These are phyloP conservation scores for Volvariella volvacea DNA, from an alignment of 1,284 basidiomycete genomes.

Conservation along the genomic window DNA sequence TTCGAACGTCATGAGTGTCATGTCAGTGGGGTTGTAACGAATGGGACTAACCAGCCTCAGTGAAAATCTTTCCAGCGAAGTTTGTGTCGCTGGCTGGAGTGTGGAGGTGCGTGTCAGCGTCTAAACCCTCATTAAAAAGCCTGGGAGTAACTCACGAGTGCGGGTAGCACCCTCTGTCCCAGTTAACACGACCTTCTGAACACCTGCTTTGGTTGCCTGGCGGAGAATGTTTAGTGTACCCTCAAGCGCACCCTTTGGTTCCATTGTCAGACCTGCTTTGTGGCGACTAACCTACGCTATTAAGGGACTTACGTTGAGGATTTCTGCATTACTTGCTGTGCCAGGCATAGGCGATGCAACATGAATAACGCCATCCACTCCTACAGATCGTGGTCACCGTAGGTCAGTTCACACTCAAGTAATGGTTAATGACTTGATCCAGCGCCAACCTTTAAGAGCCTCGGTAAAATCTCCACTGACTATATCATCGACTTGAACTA, in stretches of 20 bases:
- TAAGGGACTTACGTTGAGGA: background rate
- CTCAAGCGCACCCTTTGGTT: conserved; percentile 10
- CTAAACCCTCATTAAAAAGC: too few species aligned
- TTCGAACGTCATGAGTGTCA: background rate
- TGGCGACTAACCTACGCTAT: background rate
- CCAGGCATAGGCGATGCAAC: conserved; percentile 8
- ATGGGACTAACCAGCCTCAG: background rate
- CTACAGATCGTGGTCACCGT: too few species aligned
- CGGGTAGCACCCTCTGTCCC: conserved; percentile 11
- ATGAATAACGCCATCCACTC: conserved; percentile 9
- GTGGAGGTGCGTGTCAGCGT: too few species aligned
- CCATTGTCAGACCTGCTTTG: too few species aligned
- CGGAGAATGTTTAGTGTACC: conserved; percentile 16
- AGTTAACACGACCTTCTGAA: conserved; percentile 17
- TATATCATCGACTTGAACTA: too few species aligned
- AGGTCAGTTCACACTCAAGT: too few species aligned
- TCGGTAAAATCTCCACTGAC: background rate
- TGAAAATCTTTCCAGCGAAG: too few species aligned
- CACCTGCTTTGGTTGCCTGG: conserved; percentile 15
- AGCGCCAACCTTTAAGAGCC: background rate
- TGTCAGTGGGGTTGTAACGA: background rate
- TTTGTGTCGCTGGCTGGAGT: too few species aligned
- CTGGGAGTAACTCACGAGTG: too few species aligned
- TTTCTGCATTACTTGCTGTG: conserved; percentile 2
- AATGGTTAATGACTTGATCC: too few species aligned